phyloP scores from a whole-genome alignment of 257 asterid species.

The Datura wrightii region DNA sequence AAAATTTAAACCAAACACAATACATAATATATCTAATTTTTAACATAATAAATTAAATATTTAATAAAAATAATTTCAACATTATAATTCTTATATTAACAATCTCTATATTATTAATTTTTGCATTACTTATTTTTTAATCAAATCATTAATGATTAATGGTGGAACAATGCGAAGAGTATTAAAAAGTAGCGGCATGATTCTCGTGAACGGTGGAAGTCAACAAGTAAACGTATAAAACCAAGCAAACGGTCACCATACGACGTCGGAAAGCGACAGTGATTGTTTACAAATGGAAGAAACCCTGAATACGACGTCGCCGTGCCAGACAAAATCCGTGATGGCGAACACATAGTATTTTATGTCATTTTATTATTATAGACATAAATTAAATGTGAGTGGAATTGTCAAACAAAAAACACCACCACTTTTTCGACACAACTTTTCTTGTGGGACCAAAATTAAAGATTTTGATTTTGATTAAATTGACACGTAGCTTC shows the following conservation, averaged over 20 bases:
- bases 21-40: too few relatives aligned
- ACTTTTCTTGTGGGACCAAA: background rate
- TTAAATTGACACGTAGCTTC: slow-evolving; percentile 23
- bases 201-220: slow-evolving; percentile 24
- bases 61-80: too few relatives aligned
- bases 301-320: slow-evolving; percentile 32
- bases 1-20: too few relatives aligned
- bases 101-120: too few relatives aligned
- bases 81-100: too few relatives aligned
- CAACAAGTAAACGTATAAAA: slow-evolving; percentile 27
- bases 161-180: too few relatives aligned
- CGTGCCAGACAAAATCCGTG: slow-evolving; percentile 11
- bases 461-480: background rate
- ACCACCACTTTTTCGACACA: background rate
- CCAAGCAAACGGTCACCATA: slow-evolving; percentile 32
- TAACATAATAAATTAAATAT: too few relatives aligned
- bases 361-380: background rate
- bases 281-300: slow-evolving; percentile 29
- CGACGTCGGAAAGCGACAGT: slow-evolving; percentile 41
- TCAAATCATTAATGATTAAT: too few relatives aligned
- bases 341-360: too few relatives aligned
- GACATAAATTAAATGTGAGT: background rate
- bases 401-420: background rate
- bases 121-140: too few relatives aligned
- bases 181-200: background rate